Evolutionary conservation across 2,329 filamentous ascomycete genomes (phyloP), one percentile per base, ranked within the genome.

Genomic region (Nothomitra cinnamomea): DNA sequence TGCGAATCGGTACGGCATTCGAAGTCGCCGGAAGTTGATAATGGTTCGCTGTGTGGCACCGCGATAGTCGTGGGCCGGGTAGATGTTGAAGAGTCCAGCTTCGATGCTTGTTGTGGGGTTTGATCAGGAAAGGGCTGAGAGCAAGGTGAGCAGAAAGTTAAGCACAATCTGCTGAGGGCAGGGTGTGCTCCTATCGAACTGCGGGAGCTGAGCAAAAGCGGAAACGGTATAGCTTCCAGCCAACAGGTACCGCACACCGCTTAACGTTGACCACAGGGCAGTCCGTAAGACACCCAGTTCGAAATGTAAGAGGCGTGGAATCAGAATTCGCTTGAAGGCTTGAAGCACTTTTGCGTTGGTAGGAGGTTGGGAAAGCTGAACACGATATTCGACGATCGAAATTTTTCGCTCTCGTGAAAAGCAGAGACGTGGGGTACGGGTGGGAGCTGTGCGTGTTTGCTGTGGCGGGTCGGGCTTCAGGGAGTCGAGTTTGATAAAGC

Each of bases 401-500:
- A 32, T n/a, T 25, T 49, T 32, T 15, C 17, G 45, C 25, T 24
- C 25, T 22, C 12, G 45, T 22, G 32, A 22, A 45, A 41, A 45
- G 8, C 17, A 48, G 28, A 32, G 28, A 32, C 28, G 28, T 32
- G 28, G 28, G 28, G 28, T 32, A 32, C 5, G 10, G 28, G 28
- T 32, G 28, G 4, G 28, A 32, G 28, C 28, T 10, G 45, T 49
- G 24, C 45, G 24, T 49, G 1, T 49, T 35, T 48, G 45, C 24
- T 5, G n/a, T 47, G 43, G 13, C 24, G 17, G 45, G 12, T 49
- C 7, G 28, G 10, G 28, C 25, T 28, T 17, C 17, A 21, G 43
- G 45, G 24, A 49, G 45, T 24, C 28, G 45, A 49, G 45, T 35
- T n/a, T 49, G 45, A 49, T 49, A 17, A 49, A 49, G 45, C 45